Conservation (phyloP, 2,329 filamentous ascomycete genomes). For the Diaporthe australafricana region DNA sequence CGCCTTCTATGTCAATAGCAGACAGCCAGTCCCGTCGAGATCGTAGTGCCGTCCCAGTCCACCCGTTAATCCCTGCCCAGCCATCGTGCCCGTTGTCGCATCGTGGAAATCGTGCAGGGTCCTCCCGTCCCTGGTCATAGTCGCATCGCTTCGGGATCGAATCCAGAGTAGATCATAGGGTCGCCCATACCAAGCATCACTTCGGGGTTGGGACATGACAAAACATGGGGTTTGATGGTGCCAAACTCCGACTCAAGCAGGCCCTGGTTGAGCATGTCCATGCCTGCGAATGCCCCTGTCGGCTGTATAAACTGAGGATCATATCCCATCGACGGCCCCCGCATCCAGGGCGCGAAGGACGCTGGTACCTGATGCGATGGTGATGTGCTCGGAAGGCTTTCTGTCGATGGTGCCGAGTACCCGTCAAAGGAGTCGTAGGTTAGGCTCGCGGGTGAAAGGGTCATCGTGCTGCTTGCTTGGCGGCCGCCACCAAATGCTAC, state of each 20-base stretch:
- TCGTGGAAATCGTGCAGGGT: background rate
- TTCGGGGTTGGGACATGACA: slow-evolving; percentile 63
- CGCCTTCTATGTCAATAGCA: slow-evolving; percentile 24
- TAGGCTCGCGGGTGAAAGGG: slow-evolving; percentile 67
- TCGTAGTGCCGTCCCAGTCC: slow-evolving; percentile 1
- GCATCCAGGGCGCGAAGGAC: slow-evolving; percentile 35
- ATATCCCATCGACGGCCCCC: slow-evolving; percentile 48
- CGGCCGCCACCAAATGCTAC: slow-evolving; percentile 55
- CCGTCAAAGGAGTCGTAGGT: slow-evolving; percentile 57
- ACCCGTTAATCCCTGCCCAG: background rate
- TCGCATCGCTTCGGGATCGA: slow-evolving; percentile 58
- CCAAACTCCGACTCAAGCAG: slow-evolving; percentile 64
- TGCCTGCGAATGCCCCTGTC: slow-evolving; percentile 53
- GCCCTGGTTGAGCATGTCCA: slow-evolving; percentile 61
- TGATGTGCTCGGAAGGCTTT: slow-evolving; percentile 47
- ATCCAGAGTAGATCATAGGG: slow-evolving; percentile 69
- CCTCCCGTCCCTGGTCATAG: slow-evolving; percentile 45
- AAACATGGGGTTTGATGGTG: slow-evolving; percentile 66
- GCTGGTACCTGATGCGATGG: slow-evolving; percentile 43
- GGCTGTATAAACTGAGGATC: slow-evolving; percentile 55
- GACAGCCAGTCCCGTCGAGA: background rate
- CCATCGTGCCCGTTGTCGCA: background rate
- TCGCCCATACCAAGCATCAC: slow-evolving; percentile 69
- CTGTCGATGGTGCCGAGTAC: slow-evolving; percentile 42
- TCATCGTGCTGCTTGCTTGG: slow-evolving; percentile 53